phyloP scores from a whole-genome alignment of 2,329 filamentous ascomycete species.

The Penicillium palitans region DNA sequence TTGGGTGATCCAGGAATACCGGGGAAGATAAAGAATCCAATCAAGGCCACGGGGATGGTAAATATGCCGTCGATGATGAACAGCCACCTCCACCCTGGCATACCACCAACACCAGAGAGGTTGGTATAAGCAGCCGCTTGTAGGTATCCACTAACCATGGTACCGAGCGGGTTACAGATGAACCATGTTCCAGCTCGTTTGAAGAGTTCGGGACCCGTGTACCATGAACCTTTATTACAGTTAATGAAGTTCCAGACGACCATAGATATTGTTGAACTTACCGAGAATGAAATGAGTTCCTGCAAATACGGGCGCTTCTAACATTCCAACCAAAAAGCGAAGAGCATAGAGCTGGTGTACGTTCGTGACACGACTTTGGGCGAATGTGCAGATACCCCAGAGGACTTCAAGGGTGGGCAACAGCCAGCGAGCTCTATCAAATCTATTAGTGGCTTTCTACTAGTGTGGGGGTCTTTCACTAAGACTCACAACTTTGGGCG shows the following conservation, averaged over 20 bases:
- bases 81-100: constrained; percentile 56
- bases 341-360: constrained; percentile 37
- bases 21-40: constrained; percentile 53
- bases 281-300: constrained; percentile 37
- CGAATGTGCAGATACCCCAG: constrained; percentile 40
- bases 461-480: background rate
- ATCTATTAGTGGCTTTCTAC: background rate
- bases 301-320: constrained; percentile 36
- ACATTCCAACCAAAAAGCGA: constrained; percentile 37
- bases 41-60: constrained; percentile 56
- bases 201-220: constrained; percentile 49
- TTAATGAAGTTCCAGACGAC: background rate
- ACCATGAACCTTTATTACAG: constrained; percentile 39
- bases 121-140: constrained; percentile 57
- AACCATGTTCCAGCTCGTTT: constrained; percentile 59
- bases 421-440: constrained; percentile 28
- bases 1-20: constrained; percentile 45
- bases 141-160: constrained; percentile 60
- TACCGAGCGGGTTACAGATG: constrained; percentile 53
- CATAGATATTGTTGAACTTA: constrained; percentile 1
- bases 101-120: constrained; percentile 52
- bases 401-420: constrained; percentile 34
- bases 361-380: constrained; percentile 34
- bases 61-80: constrained; percentile 62
- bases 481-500: constrained; percentile 29